Evolutionary conservation across 192 early-diverging fungal genomes (phyloP).

Genomic region (Irineochytrium annulatum): DNA sequence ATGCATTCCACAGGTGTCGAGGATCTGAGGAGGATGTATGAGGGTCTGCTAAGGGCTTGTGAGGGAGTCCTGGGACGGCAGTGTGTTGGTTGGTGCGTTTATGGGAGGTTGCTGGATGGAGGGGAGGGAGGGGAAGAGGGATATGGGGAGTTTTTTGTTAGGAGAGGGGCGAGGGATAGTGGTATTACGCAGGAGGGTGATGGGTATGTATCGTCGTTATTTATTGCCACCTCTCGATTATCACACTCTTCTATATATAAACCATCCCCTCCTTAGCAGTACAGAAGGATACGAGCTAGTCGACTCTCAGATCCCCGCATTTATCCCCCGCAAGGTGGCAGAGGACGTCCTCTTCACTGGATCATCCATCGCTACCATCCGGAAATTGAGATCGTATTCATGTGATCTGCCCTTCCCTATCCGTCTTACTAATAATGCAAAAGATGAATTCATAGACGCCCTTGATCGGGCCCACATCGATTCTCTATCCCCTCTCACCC

Average conservation of each 20-base stretch:
- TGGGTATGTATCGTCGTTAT: conserved; percentile 1
- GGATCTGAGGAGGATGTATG: conserved; percentile 20
- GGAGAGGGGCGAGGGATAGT: too few species aligned
- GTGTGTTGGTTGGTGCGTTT: conserved; percentile 63
- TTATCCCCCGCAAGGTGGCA: conserved; percentile 49
- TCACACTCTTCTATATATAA: too few species aligned
- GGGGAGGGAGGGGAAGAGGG: too few species aligned
- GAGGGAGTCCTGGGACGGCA: conserved; percentile 55
- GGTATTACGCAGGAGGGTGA: too few species aligned
- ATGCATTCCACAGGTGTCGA: conserved; percentile 10
- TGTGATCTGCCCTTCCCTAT: conserved; percentile 21
- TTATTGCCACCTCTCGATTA: neutral
- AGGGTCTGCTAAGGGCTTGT: conserved; percentile 39
- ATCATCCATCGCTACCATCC: conserved; percentile 56
- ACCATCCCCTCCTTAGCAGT: too few species aligned
- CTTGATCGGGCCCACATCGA: too few species aligned
- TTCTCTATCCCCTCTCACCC: too few species aligned
- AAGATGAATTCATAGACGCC: too few species aligned
- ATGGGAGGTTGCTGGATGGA: conserved; percentile 59
- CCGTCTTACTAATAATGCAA: conserved; percentile 6
- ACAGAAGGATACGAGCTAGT: conserved; percentile 46
- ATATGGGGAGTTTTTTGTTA: conserved; percentile 64
- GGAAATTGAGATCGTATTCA: conserved; percentile 19
- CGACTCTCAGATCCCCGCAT: conserved; percentile 39
- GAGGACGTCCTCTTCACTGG: conserved; percentile 67